Evolutionary conservation across 345 rosid species (phyloP).

Genomic region (Rubroshorea leprosula): DNA sequence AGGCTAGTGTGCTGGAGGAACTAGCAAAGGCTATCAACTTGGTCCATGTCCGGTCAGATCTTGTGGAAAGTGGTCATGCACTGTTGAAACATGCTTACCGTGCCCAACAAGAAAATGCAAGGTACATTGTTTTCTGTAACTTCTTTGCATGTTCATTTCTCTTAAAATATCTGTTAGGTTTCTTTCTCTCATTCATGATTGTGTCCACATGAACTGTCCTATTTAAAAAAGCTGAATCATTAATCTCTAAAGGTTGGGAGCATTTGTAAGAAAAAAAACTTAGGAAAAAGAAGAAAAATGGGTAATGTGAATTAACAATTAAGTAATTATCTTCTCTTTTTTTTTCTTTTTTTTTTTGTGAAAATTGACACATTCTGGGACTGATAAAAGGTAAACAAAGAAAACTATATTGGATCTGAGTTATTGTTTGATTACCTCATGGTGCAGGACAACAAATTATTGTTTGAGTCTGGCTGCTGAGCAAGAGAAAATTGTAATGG

Average conservation of each 20-base stretch:
- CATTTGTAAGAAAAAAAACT: background rate
- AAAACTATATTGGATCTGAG: background rate
- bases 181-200: background rate
- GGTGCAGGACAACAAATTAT: slow-evolving; percentile 64
- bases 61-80: slow-evolving; percentile 82
- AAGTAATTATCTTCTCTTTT: background rate
- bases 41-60: slow-evolving; percentile 74
- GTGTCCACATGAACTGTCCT: background rate
- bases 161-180: background rate
- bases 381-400: background rate
- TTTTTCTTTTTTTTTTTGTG: too few species aligned
- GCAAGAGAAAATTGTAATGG: slow-evolving; percentile 66
- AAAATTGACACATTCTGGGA: background rate
- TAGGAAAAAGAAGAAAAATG: background rate
- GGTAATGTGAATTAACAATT: background rate
- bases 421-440: slow-evolving; percentile 8
- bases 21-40: slow-evolving; percentile 79
- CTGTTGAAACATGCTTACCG: slow-evolving; percentile 70
- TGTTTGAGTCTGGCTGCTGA: slow-evolving; percentile 77
- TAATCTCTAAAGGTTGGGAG: background rate
- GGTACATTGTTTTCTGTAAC: slow-evolving; percentile 35
- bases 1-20: slow-evolving; percentile 85
- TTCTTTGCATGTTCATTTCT: background rate
- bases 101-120: slow-evolving; percentile 85
- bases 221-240: background rate